Conservation (phyloP, 2,329 filamentous ascomycete species). For the Thelonectria blattea region DNA sequence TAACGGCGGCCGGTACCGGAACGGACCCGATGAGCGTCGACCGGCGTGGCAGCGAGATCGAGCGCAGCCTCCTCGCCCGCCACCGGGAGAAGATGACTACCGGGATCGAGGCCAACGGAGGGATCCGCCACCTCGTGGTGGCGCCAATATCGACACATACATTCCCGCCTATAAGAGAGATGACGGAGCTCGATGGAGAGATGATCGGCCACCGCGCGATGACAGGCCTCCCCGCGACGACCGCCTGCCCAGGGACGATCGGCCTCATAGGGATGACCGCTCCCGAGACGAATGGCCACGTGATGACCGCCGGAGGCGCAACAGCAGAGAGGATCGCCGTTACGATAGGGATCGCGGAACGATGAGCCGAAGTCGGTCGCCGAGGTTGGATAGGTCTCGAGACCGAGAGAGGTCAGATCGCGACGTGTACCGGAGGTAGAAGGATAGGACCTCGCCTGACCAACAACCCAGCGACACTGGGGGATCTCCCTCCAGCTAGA, state of each 20-base stretch:
- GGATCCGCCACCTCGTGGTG: conserved; percentile 30
- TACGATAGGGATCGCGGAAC: conserved; percentile 51
- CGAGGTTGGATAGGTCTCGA: conserved; percentile 46
- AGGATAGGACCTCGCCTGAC: background rate
- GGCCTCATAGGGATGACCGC: conserved; percentile 32
- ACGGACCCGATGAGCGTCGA: conserved; percentile 52
- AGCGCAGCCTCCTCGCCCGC: conserved; percentile 55
- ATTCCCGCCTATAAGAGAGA: conserved; percentile 54
- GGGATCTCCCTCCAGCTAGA: too few relatives aligned
- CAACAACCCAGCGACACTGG: too few relatives aligned
- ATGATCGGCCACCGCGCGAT: conserved; percentile 39
- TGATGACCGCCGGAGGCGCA: conserved; percentile 41
- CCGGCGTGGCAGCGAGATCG: conserved; percentile 63
- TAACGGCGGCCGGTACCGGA: conserved; percentile 53
- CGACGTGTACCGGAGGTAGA: conserved; percentile 58
- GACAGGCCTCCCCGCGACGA: conserved; percentile 33
- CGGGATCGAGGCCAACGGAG: conserved; percentile 46
- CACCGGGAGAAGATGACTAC: conserved; percentile 47
- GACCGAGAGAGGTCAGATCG: conserved; percentile 54
- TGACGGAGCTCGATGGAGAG: conserved; percentile 43
- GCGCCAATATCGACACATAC: conserved; percentile 55
- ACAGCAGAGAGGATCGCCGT: conserved; percentile 45
- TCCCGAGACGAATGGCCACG: conserved; percentile 19
- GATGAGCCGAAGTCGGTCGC: conserved; percentile 50
- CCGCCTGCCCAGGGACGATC: conserved; percentile 21